Evolutionary conservation across 495 filamentous ascomycete species (phyloP).

Genomic region (Aspergillus panamensis): DNA sequence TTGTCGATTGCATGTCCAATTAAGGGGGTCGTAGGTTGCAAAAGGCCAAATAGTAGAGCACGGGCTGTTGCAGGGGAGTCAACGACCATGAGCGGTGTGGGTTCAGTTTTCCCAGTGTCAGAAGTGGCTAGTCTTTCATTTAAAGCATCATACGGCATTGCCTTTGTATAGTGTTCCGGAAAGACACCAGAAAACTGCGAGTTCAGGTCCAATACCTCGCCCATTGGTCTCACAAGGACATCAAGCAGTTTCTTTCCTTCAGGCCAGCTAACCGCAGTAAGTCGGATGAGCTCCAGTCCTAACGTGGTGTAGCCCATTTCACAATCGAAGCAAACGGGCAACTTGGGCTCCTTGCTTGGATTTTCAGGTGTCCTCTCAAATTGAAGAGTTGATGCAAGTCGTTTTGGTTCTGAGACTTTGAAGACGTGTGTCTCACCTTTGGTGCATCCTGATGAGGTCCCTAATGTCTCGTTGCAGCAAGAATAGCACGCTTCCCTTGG

Average conservation of each 20-base stretch:
- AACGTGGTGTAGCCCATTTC: conserved; percentile 94
- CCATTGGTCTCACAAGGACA: conserved; percentile 78
- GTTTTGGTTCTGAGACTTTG: conserved; percentile 71
- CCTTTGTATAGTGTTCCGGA: conserved; percentile 66
- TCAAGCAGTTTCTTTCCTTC: conserved; percentile 70
- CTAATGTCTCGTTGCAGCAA: conserved; percentile 73
- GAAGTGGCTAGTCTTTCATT: conserved; percentile 13
- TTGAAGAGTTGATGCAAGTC: conserved; percentile 72
- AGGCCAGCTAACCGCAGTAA: conserved; percentile 88
- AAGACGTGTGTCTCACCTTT: conserved; percentile 74
- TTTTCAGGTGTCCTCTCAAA: conserved; percentile 74
- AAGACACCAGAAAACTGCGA: conserved; percentile 83
- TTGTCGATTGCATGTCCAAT: conserved; percentile 96
- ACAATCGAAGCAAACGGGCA: conserved; percentile 80
- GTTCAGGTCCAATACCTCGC: conserved; percentile 85
- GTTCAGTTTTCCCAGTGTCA: conserved; percentile 18
- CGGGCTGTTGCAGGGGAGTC: conserved; percentile 68
- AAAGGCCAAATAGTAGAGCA: conserved; percentile 62
- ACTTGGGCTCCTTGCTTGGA: conserved; percentile 31
- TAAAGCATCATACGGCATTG: conserved; percentile 52
- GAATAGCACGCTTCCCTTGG: conserved; percentile 56
- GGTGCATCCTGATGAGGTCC: conserved; percentile 69
- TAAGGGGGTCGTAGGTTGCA: conserved; percentile 72
- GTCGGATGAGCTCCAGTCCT: conserved; percentile 81
- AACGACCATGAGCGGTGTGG: conserved; percentile 59